Base-by-base conservation (phyloP, 2,329 filamentous ascomycete genomes). In the Cladosporium sp. region DNA sequence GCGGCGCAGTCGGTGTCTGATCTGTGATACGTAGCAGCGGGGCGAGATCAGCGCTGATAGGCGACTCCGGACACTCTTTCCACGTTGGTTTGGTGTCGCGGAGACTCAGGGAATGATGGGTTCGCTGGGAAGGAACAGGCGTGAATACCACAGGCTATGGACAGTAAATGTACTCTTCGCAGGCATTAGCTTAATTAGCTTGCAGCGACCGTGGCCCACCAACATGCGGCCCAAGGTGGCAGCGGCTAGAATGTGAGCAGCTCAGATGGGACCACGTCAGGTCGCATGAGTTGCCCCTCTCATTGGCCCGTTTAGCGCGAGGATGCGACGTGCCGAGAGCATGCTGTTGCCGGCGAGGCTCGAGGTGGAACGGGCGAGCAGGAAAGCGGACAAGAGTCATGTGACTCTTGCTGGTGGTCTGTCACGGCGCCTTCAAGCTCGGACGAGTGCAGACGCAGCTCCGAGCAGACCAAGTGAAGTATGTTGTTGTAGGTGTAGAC, bases 151-250 rank as follows among this genome's bases (percentile, higher is more conserved):
- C 34, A n/a, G 28, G 47, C 47, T 25, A 50, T 37, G 32, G 28
- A 32, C 22, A 37, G 47, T 13, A 24, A 19, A 37, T n/a, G 25
- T 49, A 48, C 19, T 25, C 22, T n/a, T 50, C 19, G 47, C 13
- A 13, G 47, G 19, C 4, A 13, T 8, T n/a, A 48, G 24, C 39
- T 28, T 24, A 32, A n/a, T 44, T 42, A 42, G 39, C 39, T 42
- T 42, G 39, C 39, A 42, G 39, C 39, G 24, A 34, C 25, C 28
- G 45, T 42, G 39, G 40, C 24, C 47, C 39, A n/a, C 39, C 39
- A 42, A 17, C 17, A 50, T 50, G 47, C 47, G 47, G 47, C 47
- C 47, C 47, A 50, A 50, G 24, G 45, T 13, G 45, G n/a, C 45
- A 48, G 45, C 45, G 45, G 45, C 45, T 48, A 48, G 25, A 48